Base-by-base conservation (phyloP, 257 asterid genomes). In the Leptodermis oblonga region DNA sequence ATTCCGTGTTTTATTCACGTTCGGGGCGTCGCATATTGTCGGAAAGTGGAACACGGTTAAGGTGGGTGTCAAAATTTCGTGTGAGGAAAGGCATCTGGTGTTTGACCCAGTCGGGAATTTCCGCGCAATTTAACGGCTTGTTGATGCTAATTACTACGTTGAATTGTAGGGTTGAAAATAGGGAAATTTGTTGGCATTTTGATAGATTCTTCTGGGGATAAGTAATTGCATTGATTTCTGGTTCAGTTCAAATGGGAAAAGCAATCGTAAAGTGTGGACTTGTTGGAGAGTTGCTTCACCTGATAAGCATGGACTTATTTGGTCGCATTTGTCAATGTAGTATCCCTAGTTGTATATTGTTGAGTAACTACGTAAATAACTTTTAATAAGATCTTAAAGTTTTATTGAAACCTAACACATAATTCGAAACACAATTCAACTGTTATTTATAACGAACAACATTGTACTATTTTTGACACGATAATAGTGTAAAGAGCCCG, bases 11-110 rank as follows among this genome's bases (percentile, higher is more conserved):
- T 68, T 74, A n/a, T 68, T 61, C 86, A 80, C 77, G 41, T 62
- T 76, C 84, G 83, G 72, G 81, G 67, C 85, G 80, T 75, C 80
- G 82, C 86, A 62, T 86, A 83, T 72, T 70, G 61, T 65, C 36
- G 48, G 17, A 23, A 26, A 31, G 33, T 39, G 22, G 46, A 26
- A 25, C 62, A 28, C 10, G 41, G 53, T 48, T 49, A 33, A 22
- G 33, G n/a, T 13, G 52, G 52, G 31, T 58, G 54, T 43, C 60
- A 31, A 18, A 64, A 17, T 72, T 18, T 65, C 22, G 13, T n/a
- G 65, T 41, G 18, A 18, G 9, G 48, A 67, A 67, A 48, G 46
- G 60, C n/a, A 48, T 48, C 56, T 48, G 2, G 18, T 58, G 66
- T n/a, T 67, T 18, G 59, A 67, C 71, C 25, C 41, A 26, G 7